Evolutionary conservation across 2,329 filamentous ascomycete genomes (phyloP).

Genomic region (Cladophialophora carrionii): DNA sequence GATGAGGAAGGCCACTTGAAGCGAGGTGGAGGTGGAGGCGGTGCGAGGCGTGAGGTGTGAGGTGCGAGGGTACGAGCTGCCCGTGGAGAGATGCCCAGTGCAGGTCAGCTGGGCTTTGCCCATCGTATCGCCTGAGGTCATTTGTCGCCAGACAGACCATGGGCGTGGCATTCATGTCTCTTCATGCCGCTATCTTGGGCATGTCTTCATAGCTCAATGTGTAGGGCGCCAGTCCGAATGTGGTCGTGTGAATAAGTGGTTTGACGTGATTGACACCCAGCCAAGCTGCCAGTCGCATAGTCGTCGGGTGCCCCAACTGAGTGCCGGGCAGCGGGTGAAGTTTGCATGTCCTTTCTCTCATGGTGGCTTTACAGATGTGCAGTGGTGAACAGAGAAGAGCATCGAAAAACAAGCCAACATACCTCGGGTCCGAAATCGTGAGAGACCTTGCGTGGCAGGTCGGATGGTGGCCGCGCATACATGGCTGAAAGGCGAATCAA

Average conservation of each 20-base stretch:
- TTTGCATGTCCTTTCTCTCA: background rate
- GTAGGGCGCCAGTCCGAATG: background rate
- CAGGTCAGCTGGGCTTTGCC: background rate
- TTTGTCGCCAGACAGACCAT: background rate
- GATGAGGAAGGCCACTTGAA: slow-evolving; percentile 5
- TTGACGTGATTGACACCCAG: slow-evolving; percentile 17
- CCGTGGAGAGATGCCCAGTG: background rate
- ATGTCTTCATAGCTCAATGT: background rate
- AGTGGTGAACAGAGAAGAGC: background rate
- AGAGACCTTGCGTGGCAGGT: slow-evolving; percentile 23
- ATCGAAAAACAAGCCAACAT: slow-evolving; percentile 16
- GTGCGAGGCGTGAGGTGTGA: background rate
- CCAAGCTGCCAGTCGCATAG: slow-evolving; percentile 2
- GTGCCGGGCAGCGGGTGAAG: background rate
- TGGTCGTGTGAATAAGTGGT: slow-evolving; percentile 1
- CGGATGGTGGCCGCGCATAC: slow-evolving; percentile 25
- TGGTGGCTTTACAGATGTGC: background rate
- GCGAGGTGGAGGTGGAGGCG: slow-evolving; percentile 12
- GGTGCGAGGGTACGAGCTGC: too few relatives aligned
- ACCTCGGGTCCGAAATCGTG: slow-evolving; percentile 27
- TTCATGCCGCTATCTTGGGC: background rate
- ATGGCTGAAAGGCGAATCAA: slow-evolving; percentile 6
- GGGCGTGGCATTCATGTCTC: background rate
- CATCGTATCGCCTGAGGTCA: background rate
- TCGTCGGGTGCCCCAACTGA: background rate